A percentile compares a stretch with the other conserved stretches of the same genome.
phyloP scores from a whole-genome alignment of 176 grass and related monocot species.

The Aegilops tauschii region DNA sequence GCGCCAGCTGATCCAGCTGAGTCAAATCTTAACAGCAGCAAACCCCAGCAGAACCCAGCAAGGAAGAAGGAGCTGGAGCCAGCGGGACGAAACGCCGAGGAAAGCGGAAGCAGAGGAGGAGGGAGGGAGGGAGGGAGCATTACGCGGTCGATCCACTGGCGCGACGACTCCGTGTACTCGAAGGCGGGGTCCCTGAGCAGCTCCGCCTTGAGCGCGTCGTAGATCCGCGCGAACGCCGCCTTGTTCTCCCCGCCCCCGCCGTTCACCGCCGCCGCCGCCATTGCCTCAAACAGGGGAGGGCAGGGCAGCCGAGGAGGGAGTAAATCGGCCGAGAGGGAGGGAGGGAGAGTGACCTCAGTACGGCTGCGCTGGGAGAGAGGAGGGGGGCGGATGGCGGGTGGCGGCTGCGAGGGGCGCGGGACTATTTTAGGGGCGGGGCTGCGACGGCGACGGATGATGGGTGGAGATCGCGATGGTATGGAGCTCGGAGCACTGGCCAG shows the following conservation, averaged over 20 bases:
- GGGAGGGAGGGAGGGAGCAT: neutral
- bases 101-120: neutral
- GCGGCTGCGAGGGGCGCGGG: no score
- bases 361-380: no score
- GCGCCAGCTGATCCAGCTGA: no score
- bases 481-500: no score
- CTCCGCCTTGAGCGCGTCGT: slow-evolving; percentile 64
- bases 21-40: neutral
- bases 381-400: no score
- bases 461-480: no score
- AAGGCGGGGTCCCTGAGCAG: slow-evolving; percentile 80
- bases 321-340: neutral
- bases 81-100: slow-evolving; percentile 14
- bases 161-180: slow-evolving; percentile 73
- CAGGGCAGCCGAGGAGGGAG: neutral
- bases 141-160: slow-evolving; percentile 76
- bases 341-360: no score
- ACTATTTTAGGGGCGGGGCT: no score
- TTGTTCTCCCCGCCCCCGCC: slow-evolving; percentile 32
- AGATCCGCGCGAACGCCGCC: slow-evolving; percentile 64
- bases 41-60: neutral
- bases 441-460: no score
- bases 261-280: slow-evolving; percentile 29
- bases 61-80: neutral
- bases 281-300: neutral